Evolutionary conservation across 83 land plant species (phyloP).

Genomic region (Thuja plicata): DNA sequence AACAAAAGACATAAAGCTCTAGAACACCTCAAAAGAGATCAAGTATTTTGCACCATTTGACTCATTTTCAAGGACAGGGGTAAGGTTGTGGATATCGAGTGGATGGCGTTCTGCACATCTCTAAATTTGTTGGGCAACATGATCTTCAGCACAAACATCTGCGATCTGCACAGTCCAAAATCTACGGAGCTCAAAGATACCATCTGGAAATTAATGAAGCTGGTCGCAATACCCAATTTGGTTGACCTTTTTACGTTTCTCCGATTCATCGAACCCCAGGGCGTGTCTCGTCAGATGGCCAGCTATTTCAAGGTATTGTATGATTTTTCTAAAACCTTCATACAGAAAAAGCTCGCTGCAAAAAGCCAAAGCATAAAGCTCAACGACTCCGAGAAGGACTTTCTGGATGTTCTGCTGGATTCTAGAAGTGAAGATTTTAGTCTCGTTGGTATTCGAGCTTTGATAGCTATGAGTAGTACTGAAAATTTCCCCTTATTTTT

Average conservation of each 20-base stretch:
- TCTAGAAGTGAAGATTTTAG: background rate
- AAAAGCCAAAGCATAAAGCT: background rate
- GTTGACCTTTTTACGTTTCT: background rate
- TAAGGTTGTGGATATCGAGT: background rate
- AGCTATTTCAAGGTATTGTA: background rate
- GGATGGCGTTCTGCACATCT: background rate
- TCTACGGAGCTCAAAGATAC: background rate
- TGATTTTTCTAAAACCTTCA: background rate
- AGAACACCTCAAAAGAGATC: too few relatives aligned
- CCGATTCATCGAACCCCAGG: background rate
- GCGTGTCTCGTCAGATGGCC: background rate
- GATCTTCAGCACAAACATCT: background rate
- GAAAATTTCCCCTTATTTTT: too few relatives aligned
- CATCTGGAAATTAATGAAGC: background rate
- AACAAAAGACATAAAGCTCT: background rate
- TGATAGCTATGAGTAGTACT: background rate
- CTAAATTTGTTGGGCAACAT: slow-evolving; percentile 4
- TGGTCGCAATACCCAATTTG: background rate
- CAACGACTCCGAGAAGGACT: background rate
- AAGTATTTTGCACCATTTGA: background rate
- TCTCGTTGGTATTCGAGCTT: background rate
- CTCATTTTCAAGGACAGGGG: background rate
- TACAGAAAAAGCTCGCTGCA: background rate
- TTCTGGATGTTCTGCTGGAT: background rate
- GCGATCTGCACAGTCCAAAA: background rate